These are phyloP conservation scores for Pseudogymnoascus sp. DNA, from an alignment of 2,329 filamentous ascomycete genomes.

Conservation along the genomic window DNA sequence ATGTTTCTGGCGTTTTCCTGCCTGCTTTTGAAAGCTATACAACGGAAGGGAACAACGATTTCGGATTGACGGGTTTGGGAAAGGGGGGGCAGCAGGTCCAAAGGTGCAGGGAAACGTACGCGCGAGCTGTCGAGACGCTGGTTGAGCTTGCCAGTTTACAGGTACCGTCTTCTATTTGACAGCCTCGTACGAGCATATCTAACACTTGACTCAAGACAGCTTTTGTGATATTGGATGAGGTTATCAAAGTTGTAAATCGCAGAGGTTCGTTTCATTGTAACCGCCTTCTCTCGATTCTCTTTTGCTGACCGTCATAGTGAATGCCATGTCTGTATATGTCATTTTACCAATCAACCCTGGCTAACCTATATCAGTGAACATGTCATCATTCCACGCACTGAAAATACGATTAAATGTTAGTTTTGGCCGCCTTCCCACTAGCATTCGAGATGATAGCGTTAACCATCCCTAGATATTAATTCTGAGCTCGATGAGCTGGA, in stretches of 20 bases:
- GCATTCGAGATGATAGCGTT: conserved; percentile 14
- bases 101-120: conserved; percentile 90
- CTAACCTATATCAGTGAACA: conserved; percentile 55
- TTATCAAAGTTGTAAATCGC: conserved; percentile 98
- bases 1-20: conserved; percentile 92
- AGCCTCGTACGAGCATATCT: conserved; percentile 7
- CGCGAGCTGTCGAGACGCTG: conserved; percentile 87
- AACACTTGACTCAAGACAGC: conserved; percentile 55
- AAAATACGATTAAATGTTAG: conserved; percentile 98
- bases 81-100: conserved; percentile 98
- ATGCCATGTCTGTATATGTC: conserved; percentile 67
- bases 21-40: conserved; percentile 90
- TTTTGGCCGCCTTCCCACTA: conserved; percentile 6
- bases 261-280: conserved; percentile 54
- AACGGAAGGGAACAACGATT: conserved; percentile 87
- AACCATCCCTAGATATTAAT: conserved; percentile 68
- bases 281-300: neutral
- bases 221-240: conserved; percentile 95
- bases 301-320: conserved; percentile 52
- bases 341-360: conserved; percentile 5
- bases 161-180: conserved; percentile 33
- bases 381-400: conserved; percentile 94
- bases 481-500: conserved; percentile 96
- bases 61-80: conserved; percentile 88
- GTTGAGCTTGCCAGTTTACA: conserved; percentile 93